Evolutionary conservation across 73 alveolate genomes (phyloP).

Genomic region (Durusdinium trenchii): DNA sequence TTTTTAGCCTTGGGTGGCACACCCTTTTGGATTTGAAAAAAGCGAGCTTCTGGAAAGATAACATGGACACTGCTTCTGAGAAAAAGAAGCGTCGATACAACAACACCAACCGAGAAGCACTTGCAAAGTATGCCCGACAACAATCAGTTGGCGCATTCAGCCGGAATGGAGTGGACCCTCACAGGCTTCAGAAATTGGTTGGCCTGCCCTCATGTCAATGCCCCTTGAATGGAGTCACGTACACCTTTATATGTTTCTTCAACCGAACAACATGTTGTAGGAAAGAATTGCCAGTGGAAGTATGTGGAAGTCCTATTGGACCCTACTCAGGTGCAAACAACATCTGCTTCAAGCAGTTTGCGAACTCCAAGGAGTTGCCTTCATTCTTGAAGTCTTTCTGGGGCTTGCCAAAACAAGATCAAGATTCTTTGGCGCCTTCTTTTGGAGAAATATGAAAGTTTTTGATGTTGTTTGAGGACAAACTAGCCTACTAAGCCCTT

Average conservation of each 20-base stretch:
- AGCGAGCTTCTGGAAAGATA: background rate
- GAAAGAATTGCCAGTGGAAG: too few relatives aligned
- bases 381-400: background rate
- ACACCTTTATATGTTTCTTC: too few relatives aligned
- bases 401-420: background rate
- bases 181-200: background rate
- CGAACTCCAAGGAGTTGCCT: background rate
- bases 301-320: too few relatives aligned
- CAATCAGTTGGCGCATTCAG: background rate
- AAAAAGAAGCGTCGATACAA: background rate
- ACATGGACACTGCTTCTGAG: too few relatives aligned
- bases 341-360: background rate
- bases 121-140: background rate
- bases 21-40: background rate
- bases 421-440: background rate
- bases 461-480: too few relatives aligned
- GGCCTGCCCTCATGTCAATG: background rate
- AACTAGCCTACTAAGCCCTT: too few relatives aligned
- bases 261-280: too few relatives aligned
- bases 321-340: slow-evolving; percentile 17
- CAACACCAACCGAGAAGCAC: background rate
- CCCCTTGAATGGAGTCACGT: too few relatives aligned
- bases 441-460: too few relatives aligned
- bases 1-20: slow-evolving; percentile 5
- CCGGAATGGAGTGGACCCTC: background rate